phyloP scores from a whole-genome alignment of 2,329 filamentous ascomycete genomes.

The Seiridium unicorne region DNA sequence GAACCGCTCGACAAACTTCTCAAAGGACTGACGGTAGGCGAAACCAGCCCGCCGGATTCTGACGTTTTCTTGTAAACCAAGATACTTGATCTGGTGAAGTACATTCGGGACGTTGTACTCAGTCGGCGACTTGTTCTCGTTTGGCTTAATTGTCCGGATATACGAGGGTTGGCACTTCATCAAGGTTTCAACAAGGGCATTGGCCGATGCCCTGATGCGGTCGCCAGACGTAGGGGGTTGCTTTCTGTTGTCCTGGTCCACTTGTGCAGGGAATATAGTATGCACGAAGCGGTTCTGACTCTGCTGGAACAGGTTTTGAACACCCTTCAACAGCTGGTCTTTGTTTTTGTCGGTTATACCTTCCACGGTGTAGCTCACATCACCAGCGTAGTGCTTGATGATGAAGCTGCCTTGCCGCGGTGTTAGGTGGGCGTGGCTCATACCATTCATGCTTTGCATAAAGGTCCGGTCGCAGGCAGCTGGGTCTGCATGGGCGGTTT shows the following conservation, averaged over 20 bases:
- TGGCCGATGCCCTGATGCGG: conserved; percentile 92
- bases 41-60: conserved; percentile 95
- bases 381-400: conserved; percentile 97
- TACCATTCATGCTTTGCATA: conserved; percentile 86
- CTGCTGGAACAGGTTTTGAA: conserved; percentile 80
- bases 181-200: conserved; percentile 88
- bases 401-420: conserved; percentile 95
- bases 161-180: conserved; percentile 98
- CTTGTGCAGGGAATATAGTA: conserved; percentile 83
- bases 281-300: conserved; percentile 87
- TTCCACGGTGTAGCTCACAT: conserved; percentile 90
- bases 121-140: conserved; percentile 94
- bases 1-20: conserved; percentile 97
- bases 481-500: conserved; percentile 95
- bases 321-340: conserved; percentile 91
- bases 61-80: conserved; percentile 98
- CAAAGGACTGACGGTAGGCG: conserved; percentile 93
- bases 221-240: conserved; percentile 93
- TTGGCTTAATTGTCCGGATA: conserved; percentile 98
- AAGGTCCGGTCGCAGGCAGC: conserved; percentile 94
- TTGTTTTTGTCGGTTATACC: conserved; percentile 99
- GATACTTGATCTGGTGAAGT: conserved; percentile 97
- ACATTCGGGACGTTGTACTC: conserved; percentile 94
- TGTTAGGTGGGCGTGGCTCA: conserved; percentile 88
- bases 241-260: conserved; percentile 93